Conservation (phyloP, 305 asterid genomes). For the Fraxinus paxiana region DNA sequence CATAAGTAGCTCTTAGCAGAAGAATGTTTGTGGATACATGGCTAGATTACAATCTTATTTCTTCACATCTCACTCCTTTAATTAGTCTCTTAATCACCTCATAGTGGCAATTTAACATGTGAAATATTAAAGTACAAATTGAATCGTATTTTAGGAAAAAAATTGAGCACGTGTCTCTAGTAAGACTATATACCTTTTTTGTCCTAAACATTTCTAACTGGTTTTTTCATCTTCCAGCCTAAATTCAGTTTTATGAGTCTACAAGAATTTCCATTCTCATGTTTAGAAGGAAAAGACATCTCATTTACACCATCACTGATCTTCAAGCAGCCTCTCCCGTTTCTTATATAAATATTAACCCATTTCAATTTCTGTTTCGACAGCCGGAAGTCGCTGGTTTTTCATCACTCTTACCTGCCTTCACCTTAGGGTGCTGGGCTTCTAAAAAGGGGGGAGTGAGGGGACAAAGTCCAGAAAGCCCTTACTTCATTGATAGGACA, state of each 20-base stretch:
- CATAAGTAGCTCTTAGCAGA: background rate
- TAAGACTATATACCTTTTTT: background rate
- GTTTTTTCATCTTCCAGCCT: background rate
- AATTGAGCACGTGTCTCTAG: background rate
- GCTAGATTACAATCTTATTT: background rate
- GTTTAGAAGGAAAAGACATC: background rate
- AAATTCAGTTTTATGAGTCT: background rate
- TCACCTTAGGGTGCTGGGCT: background rate
- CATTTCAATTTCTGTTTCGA: background rate
- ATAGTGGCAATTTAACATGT: background rate
- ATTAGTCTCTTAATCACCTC: background rate
- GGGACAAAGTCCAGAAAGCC: background rate
- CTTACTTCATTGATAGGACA: background rate
- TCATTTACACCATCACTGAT: background rate
- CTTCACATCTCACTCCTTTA: background rate
- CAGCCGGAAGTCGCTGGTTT: background rate
- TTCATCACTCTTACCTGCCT: background rate
- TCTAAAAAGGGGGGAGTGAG: background rate
- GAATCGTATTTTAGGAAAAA: background rate
- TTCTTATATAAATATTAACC: background rate
- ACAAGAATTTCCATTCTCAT: background rate
- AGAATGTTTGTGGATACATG: background rate
- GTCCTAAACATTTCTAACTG: background rate
- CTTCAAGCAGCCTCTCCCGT: background rate
- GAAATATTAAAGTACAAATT: background rate